A percentile compares a stretch with the other conserved stretches of the same genome.
Evolutionary conservation across 2,329 filamentous ascomycete species (phyloP).

Genomic region (Scedosporium dehoogii): DNA sequence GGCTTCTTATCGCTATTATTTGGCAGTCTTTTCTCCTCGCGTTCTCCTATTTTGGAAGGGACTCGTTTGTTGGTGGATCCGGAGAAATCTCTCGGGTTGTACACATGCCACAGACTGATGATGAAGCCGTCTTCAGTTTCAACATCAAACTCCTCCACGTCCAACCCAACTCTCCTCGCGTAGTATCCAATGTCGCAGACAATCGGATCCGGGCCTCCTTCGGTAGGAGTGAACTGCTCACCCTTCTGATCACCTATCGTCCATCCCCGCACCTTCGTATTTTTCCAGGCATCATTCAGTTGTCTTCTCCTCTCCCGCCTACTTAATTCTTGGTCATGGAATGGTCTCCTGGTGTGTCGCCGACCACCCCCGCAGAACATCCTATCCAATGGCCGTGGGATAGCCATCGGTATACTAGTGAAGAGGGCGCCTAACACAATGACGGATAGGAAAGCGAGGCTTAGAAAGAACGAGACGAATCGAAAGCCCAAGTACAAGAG

Average conservation of each 20-base stretch:
- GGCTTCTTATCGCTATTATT: constrained; percentile 29
- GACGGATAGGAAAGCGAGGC: constrained; percentile 63
- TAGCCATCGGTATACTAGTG: constrained; percentile 48
- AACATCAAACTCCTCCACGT: constrained; percentile 73
- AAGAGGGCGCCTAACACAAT: constrained; percentile 68
- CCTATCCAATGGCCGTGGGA: constrained; percentile 38
- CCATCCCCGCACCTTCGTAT: not conserved
- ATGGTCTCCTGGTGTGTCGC: constrained; percentile 51
- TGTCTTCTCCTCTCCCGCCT: constrained; percentile 46
- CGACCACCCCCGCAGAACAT: constrained; percentile 22
- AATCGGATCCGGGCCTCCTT: constrained; percentile 71
- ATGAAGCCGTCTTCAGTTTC: constrained; percentile 93
- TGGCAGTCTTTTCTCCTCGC: not conserved
- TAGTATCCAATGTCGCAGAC: constrained; percentile 78
- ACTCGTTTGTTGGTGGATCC: not conserved
- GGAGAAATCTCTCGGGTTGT: constrained; percentile 47
- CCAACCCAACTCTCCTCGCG: constrained; percentile 75
- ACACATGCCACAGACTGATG: constrained; percentile 81
- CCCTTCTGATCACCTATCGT: not conserved
- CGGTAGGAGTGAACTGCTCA: constrained; percentile 57
- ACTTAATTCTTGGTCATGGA: constrained; percentile 61
- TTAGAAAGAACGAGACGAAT: constrained; percentile 62
- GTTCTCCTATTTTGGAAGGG: not conserved
- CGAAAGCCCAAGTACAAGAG: constrained; percentile 44
- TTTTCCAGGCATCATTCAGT: constrained; percentile 51